These are phyloP conservation scores for Ampelocalamus luodianensis DNA, from an alignment of 176 grass and related monocot species.

Conservation along the genomic window DNA sequence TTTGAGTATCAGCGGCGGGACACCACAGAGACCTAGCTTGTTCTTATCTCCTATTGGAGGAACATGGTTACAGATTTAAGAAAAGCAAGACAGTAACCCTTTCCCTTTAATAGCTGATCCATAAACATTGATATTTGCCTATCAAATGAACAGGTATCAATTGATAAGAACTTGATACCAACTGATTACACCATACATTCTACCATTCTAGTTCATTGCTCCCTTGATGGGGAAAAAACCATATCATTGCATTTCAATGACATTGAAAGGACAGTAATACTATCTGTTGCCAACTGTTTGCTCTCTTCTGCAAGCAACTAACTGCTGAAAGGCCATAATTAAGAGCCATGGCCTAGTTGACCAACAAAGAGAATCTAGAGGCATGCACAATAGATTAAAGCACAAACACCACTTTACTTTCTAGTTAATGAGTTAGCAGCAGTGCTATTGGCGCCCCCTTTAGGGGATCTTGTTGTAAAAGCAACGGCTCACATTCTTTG, in stretches of 20 bases:
- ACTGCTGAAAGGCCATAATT: conserved; percentile 21
- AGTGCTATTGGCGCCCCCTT: background rate
- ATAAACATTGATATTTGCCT: background rate
- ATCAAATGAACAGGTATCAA: background rate
- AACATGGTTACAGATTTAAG: background rate
- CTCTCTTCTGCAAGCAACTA: conserved; percentile 26
- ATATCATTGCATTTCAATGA: background rate
- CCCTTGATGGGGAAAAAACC: background rate
- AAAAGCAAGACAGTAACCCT: background rate
- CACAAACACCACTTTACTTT: conserved; percentile 35
- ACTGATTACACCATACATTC: background rate
- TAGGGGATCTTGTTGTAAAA: conserved; percentile 24
- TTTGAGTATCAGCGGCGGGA: background rate
- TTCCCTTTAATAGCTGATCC: background rate
- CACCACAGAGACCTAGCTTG: background rate
- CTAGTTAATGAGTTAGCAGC: background rate
- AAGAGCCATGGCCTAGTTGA: background rate
- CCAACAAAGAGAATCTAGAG: conserved; percentile 37
- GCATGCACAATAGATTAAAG: conserved; percentile 16
- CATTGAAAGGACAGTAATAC: background rate
- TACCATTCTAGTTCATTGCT: background rate
- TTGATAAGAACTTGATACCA: background rate
- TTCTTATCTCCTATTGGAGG: background rate
- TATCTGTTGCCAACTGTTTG: background rate
- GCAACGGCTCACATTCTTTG: conserved; percentile 31